A percentile compares a stretch with the other conserved stretches of the same genome.
phyloP scores from a whole-genome alignment of 371 early-diverging fungal genomes.

The Mucor piriformis region DNA sequence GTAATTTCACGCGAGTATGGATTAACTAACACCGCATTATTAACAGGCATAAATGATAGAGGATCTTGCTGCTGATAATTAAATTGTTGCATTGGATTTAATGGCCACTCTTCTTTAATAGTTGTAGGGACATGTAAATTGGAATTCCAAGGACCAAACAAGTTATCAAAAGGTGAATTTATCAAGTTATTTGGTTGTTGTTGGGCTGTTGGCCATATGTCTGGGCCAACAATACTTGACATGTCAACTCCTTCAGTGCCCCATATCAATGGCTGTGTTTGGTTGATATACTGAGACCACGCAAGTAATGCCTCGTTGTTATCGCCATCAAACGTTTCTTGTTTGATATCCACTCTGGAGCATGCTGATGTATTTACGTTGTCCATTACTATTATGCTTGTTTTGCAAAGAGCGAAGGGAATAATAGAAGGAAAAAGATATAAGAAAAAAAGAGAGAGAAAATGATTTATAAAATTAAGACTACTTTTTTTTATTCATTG shows the following conservation, averaged over 20 bases:
- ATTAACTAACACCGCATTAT: not conserved
- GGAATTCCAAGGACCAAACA: slow-evolving; percentile 13
- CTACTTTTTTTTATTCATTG: not conserved
- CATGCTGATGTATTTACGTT: not conserved
- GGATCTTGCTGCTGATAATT: not conserved
- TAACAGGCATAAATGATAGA: not conserved
- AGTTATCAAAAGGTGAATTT: not conserved
- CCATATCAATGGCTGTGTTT: not conserved
- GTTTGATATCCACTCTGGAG: not conserved
- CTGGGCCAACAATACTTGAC: slow-evolving; percentile 1
- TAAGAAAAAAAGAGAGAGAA: not conserved
- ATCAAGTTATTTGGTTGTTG: not conserved
- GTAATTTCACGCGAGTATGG: slow-evolving; percentile 8
- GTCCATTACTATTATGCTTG: not conserved
- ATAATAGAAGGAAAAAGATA: not conserved
- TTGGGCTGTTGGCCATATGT: slow-evolving; percentile 4
- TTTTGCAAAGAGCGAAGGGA: not conserved
- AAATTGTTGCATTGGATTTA: not conserved
- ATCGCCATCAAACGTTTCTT: not conserved
- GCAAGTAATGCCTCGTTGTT: not conserved
- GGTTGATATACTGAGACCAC: not conserved
- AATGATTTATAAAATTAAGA: not conserved
- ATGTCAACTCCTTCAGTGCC: slow-evolving; percentile 6
- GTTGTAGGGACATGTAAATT: slow-evolving; percentile 4
- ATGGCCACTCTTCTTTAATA: slow-evolving; percentile 24